Conservation (phyloP, 805 yeast species). For the Schwanniomyces occidentalis region DNA sequence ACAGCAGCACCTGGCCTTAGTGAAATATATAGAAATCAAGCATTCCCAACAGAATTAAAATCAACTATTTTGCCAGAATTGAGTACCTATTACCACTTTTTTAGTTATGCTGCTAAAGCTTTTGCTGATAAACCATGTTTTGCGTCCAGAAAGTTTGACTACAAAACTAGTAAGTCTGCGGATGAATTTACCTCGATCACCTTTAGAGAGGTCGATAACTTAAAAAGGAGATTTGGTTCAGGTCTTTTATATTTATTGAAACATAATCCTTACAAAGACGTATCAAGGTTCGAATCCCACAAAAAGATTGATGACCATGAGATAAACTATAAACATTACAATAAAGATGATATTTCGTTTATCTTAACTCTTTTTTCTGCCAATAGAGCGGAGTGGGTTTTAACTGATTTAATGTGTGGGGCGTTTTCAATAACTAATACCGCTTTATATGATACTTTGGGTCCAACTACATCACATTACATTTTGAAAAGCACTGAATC, state of each 20-base stretch:
- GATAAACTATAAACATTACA: slow-evolving; percentile 13
- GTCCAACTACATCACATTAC: slow-evolving; percentile 31
- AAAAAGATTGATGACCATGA: slow-evolving; percentile 19
- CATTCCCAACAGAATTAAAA: slow-evolving; percentile 11
- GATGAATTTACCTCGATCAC: slow-evolving; percentile 14
- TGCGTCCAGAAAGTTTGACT: slow-evolving; percentile 21
- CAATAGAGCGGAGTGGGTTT: slow-evolving; percentile 39
- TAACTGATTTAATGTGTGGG: slow-evolving; percentile 36
- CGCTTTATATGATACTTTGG: slow-evolving; percentile 43
- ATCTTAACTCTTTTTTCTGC: slow-evolving; percentile 33
- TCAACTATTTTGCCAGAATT: slow-evolving; percentile 18
- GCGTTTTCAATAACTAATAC: slow-evolving; percentile 36
- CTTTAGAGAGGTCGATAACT: slow-evolving; percentile 29
- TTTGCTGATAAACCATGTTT: slow-evolving; percentile 22
- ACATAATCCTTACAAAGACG: slow-evolving; percentile 23
- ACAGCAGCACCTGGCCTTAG: neutral
- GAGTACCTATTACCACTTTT: slow-evolving; percentile 21
- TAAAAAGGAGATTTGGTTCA: slow-evolving; percentile 36
- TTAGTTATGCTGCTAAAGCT: slow-evolving; percentile 18
- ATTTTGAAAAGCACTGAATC: slow-evolving; percentile 34
- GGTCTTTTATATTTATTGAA: slow-evolving; percentile 33
- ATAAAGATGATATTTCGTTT: slow-evolving; percentile 25
- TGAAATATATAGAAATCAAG: slow-evolving; percentile 43
- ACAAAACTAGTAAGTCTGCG: slow-evolving; percentile 9
- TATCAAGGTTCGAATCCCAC: slow-evolving; percentile 12